These are phyloP conservation scores for Candida sonorensis DNA, from an alignment of 805 yeast species.

Conservation along the genomic window DNA sequence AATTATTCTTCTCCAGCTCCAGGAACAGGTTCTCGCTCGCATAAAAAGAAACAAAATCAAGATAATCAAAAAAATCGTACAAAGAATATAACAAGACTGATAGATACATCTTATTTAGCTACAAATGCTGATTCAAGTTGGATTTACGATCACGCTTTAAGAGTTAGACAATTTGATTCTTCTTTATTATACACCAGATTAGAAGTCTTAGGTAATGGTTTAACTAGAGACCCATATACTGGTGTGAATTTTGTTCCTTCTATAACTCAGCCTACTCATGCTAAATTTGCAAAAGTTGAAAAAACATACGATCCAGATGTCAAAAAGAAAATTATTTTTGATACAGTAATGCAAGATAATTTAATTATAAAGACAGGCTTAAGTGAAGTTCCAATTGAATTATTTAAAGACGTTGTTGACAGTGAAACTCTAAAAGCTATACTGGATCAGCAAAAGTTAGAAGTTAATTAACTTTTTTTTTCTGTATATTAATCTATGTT, in stretches of 20 bases:
- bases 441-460: constrained; percentile 50
- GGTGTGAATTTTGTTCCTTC: constrained; percentile 73
- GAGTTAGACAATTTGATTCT: constrained; percentile 66
- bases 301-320: constrained; percentile 16
- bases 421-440: constrained; percentile 57
- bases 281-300: constrained; percentile 24
- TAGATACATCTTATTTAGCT: constrained; percentile 20
- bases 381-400: constrained; percentile 44
- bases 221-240: constrained; percentile 75
- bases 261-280: constrained; percentile 63
- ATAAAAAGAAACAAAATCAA: too few relatives aligned
- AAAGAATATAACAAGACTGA: background rate
- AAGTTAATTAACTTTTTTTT: too few relatives aligned
- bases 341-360: constrained; percentile 36
- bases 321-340: constrained; percentile 34
- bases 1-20: constrained; percentile 55
- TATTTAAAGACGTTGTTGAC: constrained; percentile 53
- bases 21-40: too few relatives aligned
- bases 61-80: background rate
- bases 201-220: constrained; percentile 42
- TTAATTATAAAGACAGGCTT: constrained; percentile 55
- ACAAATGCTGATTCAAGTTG: constrained; percentile 50
- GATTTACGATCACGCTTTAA: constrained; percentile 79
- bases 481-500: background rate
- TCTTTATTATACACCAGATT: constrained; percentile 52